Percentiles rank a stretch among this genome's conserved stretches.
phyloP scores from a whole-genome alignment of 2,329 filamentous ascomycete species.

The Xylaria sp. region DNA sequence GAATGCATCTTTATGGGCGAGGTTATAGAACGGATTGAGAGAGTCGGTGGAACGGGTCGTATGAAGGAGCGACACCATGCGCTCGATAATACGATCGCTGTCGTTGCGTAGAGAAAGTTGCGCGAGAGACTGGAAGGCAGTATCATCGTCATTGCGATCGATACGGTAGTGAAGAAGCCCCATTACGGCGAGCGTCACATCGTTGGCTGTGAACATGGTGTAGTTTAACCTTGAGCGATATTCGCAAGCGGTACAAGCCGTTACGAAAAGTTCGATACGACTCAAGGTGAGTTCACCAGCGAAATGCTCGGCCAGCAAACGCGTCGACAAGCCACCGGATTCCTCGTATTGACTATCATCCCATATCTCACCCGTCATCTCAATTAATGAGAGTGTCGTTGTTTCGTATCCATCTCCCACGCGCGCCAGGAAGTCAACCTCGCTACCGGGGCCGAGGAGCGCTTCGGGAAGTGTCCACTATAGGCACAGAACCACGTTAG shows the following conservation, averaged over 20 bases:
- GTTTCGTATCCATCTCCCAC: conserved; percentile 17
- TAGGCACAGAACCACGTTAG: not conserved
- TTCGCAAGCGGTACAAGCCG: conserved; percentile 43
- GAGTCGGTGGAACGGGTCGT: conserved; percentile 15
- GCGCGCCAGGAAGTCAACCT: conserved; percentile 34
- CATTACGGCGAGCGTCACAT: conserved; percentile 50
- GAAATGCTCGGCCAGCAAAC: conserved; percentile 48
- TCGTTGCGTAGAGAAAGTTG: conserved; percentile 49
- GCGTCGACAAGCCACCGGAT: conserved; percentile 34
- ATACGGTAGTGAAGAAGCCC: conserved; percentile 46
- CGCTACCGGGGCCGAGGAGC: conserved; percentile 36
- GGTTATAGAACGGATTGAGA: conserved; percentile 37
- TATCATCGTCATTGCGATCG: conserved; percentile 41
- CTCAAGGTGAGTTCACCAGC: conserved; percentile 42
- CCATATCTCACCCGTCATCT: conserved; percentile 44
- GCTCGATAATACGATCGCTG: conserved; percentile 48
- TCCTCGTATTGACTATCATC: conserved; percentile 32
- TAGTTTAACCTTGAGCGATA: conserved; percentile 27
- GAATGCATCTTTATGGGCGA: conserved; percentile 44
- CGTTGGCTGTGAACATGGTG: conserved; percentile 37
- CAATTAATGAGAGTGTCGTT: conserved; percentile 37
- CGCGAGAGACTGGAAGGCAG: conserved; percentile 47
- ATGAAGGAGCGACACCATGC: conserved; percentile 45
- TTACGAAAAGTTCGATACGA: conserved; percentile 44
- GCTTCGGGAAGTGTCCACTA: conserved; percentile 44